phyloP scores from a whole-genome alignment of 495 filamentous ascomycete genomes.

The Penicilliopsis zonata region DNA sequence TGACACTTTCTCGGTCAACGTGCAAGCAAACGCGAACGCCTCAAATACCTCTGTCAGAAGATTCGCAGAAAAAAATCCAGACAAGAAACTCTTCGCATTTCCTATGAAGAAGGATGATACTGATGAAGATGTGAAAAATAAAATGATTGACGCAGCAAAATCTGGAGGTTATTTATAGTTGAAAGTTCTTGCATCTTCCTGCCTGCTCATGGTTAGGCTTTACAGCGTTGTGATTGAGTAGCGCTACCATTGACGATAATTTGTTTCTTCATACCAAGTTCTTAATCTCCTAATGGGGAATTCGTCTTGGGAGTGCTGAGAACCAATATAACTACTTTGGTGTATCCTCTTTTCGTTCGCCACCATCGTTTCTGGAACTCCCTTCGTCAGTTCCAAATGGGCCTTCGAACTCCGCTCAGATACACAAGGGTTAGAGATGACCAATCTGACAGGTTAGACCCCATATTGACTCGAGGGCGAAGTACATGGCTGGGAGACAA shows the following conservation, averaged over 20 bases:
- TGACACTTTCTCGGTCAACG: constrained; percentile 1
- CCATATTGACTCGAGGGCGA: no score
- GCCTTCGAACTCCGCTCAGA: constrained; percentile 1
- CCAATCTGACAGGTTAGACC: constrained; percentile 9
- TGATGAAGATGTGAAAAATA: constrained; percentile 1
- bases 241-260: constrained; percentile 1
- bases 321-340: constrained; percentile 1
- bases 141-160: not conserved
- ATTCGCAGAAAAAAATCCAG: constrained; percentile 1
- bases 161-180: constrained; percentile 1
- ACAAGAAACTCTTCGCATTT: constrained; percentile 1
- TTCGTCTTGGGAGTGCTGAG: constrained; percentile 1
- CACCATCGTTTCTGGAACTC: constrained; percentile 1
- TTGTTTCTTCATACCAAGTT: constrained; percentile 2
- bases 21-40: constrained; percentile 1
- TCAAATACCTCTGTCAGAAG: constrained; percentile 1
- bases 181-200: constrained; percentile 1
- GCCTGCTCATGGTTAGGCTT: not conserved
- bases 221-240: constrained; percentile 1
- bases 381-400: constrained; percentile 1
- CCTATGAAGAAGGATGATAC: constrained; percentile 1
- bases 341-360: constrained; percentile 2
- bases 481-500: no score
- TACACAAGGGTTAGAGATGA: constrained; percentile 1
- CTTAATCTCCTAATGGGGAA: constrained; percentile 1